These are phyloP conservation scores for Kalanchoe fedtschenkoi DNA, from an alignment of 164 flowering plant species.

Conservation along the genomic window DNA sequence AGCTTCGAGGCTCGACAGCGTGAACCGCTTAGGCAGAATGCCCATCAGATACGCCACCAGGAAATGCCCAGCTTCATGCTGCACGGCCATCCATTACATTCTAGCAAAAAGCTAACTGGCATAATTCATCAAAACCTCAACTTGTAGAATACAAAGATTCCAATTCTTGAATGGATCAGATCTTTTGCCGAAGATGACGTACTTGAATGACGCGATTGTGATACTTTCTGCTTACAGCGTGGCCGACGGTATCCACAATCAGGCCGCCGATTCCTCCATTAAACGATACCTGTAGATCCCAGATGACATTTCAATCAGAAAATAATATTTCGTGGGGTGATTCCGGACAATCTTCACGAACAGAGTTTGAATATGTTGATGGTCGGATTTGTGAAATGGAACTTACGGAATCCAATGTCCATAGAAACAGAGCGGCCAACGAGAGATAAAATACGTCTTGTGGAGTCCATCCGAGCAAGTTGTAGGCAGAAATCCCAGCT, in stretches of 20 bases:
- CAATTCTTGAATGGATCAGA: neutral
- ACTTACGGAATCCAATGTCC: constrained; percentile 67
- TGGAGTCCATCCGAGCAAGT: constrained; percentile 33
- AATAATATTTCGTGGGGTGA: neutral
- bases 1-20: constrained; percentile 74
- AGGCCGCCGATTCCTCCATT: constrained; percentile 68
- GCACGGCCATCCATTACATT: constrained; percentile 13
- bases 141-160: neutral
- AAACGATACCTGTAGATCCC: constrained; percentile 47
- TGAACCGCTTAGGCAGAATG: constrained; percentile 76
- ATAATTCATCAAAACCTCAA: no score
- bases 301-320: no score
- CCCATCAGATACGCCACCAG: constrained; percentile 86
- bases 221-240: constrained; percentile 62
- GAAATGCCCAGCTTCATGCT: constrained; percentile 99
- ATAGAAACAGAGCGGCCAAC: constrained; percentile 57
- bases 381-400: neutral
- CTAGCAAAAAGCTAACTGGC: no score
- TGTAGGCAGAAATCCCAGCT: constrained; percentile 61
- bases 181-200: constrained; percentile 10
- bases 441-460: constrained; percentile 45
- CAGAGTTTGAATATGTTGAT: neutral
- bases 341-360: no score
- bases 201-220: constrained; percentile 78
- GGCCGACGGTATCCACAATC: constrained; percentile 79